These are phyloP conservation scores for Naganishia liquefaciens DNA, from an alignment of 1,284 basidiomycete genomes.

Conservation along the genomic window DNA sequence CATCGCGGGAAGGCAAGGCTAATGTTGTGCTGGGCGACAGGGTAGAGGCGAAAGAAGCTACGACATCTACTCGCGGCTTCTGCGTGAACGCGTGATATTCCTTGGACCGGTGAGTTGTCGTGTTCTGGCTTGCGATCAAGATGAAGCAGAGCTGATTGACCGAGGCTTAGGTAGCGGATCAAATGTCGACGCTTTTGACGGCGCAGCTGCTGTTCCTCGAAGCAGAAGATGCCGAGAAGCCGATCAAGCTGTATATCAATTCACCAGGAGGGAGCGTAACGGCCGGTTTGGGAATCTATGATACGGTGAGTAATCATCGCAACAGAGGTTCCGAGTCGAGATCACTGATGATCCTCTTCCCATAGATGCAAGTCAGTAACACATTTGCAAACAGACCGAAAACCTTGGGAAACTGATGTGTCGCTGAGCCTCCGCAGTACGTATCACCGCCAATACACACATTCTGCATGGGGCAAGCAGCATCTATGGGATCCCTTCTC, in stretches of 20 bases:
- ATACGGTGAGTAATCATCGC: conserved; percentile 64
- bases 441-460: conserved; percentile 90
- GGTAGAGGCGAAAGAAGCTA: conserved; percentile 89
- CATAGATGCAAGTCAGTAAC: conserved; percentile 33
- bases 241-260: conserved; percentile 92
- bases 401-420: too few species aligned
- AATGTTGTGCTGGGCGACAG: conserved; percentile 54
- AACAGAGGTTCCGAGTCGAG: conserved; percentile 57
- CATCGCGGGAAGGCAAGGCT: background rate
- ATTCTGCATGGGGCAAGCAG: conserved; percentile 88
- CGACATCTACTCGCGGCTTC: conserved; percentile 87
- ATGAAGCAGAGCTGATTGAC: background rate
- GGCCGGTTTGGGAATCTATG: conserved; percentile 89
- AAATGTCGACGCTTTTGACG: conserved; percentile 70
- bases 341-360: conserved; percentile 34
- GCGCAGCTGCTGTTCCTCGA: conserved; percentile 90
- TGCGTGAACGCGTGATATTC: conserved; percentile 90
- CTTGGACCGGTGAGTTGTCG: conserved; percentile 72
- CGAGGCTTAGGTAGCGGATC: conserved; percentile 1
- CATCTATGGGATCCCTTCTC: conserved; percentile 88
- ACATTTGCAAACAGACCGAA: background rate
- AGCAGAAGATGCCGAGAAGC: conserved; percentile 85
- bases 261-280: conserved; percentile 92
- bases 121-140: conserved; percentile 28
- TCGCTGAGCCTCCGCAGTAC: conserved; percentile 61